Percentiles rank a stretch among this genome's conserved stretches.
These are phyloP conservation scores for Eruca vesicaria DNA, from an alignment of 441 rosid genomes.

Conservation along the genomic window DNA sequence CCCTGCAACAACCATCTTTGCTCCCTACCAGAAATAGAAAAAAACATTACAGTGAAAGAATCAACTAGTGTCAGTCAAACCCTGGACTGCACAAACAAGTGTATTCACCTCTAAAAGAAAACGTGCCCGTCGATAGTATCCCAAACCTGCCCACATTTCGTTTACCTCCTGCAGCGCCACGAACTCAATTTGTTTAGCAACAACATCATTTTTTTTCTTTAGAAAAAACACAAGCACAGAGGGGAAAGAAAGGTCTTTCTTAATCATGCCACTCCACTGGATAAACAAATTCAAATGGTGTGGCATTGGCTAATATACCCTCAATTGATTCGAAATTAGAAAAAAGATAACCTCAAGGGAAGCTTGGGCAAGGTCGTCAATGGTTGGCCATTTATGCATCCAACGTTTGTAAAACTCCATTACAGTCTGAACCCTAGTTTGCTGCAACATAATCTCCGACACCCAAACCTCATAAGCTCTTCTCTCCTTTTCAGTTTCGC, in stretches of 20 bases:
- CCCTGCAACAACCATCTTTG: constrained; percentile 69
- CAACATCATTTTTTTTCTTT: not conserved
- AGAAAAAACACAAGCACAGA: not conserved
- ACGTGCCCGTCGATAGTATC: constrained; percentile 90
- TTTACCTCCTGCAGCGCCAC: constrained; percentile 73
- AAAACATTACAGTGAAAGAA: not conserved
- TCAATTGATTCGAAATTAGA: too few species aligned
- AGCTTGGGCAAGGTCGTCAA: constrained; percentile 68
- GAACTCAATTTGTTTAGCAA: constrained; percentile 7
- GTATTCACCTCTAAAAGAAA: constrained; percentile 72
- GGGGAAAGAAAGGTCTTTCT: not conserved
- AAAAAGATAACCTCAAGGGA: constrained; percentile 77
- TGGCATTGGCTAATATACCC: not conserved
- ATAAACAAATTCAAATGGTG: not conserved
- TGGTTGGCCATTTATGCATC: constrained; percentile 90
- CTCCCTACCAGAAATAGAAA: constrained; percentile 52
- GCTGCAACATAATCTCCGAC: constrained; percentile 95
- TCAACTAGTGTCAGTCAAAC: not conserved
- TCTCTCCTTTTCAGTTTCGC: constrained; percentile 35
- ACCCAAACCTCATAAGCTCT: constrained; percentile 94
- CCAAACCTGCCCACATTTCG: constrained; percentile 96
- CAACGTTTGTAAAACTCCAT: constrained; percentile 82
- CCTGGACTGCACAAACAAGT: not conserved
- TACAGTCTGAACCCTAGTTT: constrained; percentile 90
- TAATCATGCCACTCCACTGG: not conserved